phyloP scores from a whole-genome alignment of 2,329 filamentous ascomycete genomes.

The Verticillium albo-atrum region DNA sequence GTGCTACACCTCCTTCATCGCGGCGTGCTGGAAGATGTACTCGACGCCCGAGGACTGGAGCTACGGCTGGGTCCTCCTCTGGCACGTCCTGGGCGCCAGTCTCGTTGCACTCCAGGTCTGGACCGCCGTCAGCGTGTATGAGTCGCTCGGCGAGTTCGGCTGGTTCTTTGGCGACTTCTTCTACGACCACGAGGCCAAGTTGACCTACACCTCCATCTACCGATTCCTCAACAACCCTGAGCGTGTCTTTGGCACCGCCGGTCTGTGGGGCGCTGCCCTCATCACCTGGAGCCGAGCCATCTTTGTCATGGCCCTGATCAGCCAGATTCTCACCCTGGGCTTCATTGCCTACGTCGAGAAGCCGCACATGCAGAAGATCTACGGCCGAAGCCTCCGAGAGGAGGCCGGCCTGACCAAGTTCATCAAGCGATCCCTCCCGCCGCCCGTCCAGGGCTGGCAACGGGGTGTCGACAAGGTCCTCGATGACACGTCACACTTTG shows the following conservation, averaged over 20 bases:
- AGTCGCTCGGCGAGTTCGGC: constrained; percentile 93
- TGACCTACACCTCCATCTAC: constrained; percentile 96
- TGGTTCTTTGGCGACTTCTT: constrained; percentile 99
- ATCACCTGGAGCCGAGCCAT: constrained; percentile 88
- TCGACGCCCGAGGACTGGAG: constrained; percentile 79
- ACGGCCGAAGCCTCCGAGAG: constrained; percentile 75
- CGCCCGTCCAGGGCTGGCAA: constrained; percentile 77
- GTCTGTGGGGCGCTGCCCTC: constrained; percentile 90
- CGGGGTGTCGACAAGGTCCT: constrained; percentile 84
- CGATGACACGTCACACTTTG: constrained; percentile 79
- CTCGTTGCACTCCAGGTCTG: constrained; percentile 85
- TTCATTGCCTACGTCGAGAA: constrained; percentile 94
- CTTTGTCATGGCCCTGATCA: constrained; percentile 79
- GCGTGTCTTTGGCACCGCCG: constrained; percentile 85
- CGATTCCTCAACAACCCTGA: constrained; percentile 98
- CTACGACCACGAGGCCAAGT: constrained; percentile 80
- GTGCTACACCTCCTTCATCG: constrained; percentile 84
- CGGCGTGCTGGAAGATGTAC: constrained; percentile 97
- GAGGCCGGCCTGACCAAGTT: constrained; percentile 92
- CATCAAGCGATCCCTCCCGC: constrained; percentile 79
- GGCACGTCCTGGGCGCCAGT: constrained; percentile 78
- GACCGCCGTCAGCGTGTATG: constrained; percentile 90
- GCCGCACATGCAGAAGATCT: constrained; percentile 97
- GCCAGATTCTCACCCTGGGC: constrained; percentile 77
- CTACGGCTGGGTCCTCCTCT: constrained; percentile 78